Conservation (phyloP, 2,329 filamentous ascomycete species). For the Purpureocillium takamizusanense region DNA sequence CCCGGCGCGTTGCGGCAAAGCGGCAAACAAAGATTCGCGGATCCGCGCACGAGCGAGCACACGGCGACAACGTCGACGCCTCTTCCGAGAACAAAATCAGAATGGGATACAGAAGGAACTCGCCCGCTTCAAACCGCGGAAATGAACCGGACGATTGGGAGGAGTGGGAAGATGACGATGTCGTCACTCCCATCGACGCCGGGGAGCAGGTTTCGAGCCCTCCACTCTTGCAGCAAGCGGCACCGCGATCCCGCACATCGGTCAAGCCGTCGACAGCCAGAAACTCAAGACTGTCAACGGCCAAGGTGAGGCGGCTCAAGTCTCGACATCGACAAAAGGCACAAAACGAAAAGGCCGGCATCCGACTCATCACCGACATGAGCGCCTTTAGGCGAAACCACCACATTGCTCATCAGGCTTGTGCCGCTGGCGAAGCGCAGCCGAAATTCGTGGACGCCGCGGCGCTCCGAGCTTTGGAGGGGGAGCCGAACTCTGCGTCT, state of each 20-base stretch:
- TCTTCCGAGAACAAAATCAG: no score
- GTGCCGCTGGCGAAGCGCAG: slow-evolving; percentile 19
- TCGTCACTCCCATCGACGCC: slow-evolving; percentile 28
- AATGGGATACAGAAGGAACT: slow-evolving; percentile 8
- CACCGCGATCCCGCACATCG: slow-evolving; percentile 8
- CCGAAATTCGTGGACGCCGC: slow-evolving; percentile 49
- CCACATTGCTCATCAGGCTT: slow-evolving; percentile 23
- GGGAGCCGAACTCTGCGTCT: slow-evolving; percentile 41
- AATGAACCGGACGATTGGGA: slow-evolving; percentile 38
- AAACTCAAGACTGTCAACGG: slow-evolving; percentile 25
- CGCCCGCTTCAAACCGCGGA: slow-evolving; percentile 6
- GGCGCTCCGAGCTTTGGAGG: slow-evolving; percentile 50
- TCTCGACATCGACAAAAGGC: slow-evolving; percentile 53
- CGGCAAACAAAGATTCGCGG: no score
- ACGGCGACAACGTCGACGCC: no score
- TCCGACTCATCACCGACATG: slow-evolving; percentile 64
- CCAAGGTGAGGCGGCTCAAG: slow-evolving; percentile 37
- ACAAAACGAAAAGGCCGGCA: slow-evolving; percentile 52
- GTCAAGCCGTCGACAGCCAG: slow-evolving; percentile 10
- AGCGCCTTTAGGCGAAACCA: slow-evolving; percentile 37
- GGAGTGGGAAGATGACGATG: slow-evolving; percentile 43
- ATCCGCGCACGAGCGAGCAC: no score
- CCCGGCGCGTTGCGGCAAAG: no score
- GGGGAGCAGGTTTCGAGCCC: slow-evolving; percentile 21
- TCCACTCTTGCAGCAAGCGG: slow-evolving; percentile 7